Percentiles rank a stretch among this genome's conserved stretches.
Conservation (phyloP, 352 stramenopile species). For the Phytophthora colocasiae region DNA sequence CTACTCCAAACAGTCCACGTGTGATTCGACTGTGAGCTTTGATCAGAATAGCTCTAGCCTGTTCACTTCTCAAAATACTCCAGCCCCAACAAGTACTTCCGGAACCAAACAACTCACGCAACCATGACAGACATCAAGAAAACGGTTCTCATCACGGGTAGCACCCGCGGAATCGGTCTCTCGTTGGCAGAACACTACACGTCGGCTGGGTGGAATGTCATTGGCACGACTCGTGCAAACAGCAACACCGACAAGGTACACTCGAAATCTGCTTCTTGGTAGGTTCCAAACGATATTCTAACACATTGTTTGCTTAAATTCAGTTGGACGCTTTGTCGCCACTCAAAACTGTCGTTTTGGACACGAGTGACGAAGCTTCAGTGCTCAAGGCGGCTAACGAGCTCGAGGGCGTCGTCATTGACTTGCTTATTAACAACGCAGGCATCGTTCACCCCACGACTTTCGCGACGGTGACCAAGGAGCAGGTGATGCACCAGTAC, state of each 20-base stretch:
- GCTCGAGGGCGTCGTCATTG: conserved; percentile 8
- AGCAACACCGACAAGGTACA: conserved; percentile 14
- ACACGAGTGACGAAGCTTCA: conserved; percentile 2
- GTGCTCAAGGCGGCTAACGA: conserved; percentile 12
- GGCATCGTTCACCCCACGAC: conserved; percentile 1
- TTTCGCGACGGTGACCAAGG: conserved; percentile 8
- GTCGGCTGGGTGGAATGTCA: conserved; percentile 12
- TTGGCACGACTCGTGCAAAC: conserved; percentile 14
- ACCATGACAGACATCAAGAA: conserved; percentile 7
- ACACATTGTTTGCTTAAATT: too few relatives aligned
- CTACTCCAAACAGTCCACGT: too few relatives aligned
- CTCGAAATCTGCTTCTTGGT: background rate
- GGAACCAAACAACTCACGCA: too few relatives aligned
- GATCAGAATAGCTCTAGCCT: too few relatives aligned
- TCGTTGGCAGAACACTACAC: conserved; percentile 7
- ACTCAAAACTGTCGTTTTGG: conserved; percentile 10
- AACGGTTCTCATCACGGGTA: conserved; percentile 11
- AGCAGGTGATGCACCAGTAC: conserved; percentile 3
- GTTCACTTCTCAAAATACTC: too few relatives aligned
- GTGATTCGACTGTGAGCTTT: too few relatives aligned
- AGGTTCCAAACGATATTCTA: background rate
- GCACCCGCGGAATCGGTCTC: conserved; percentile 11
- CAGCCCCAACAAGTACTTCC: too few relatives aligned
- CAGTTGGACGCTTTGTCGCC: conserved; percentile 4
- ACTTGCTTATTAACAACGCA: conserved; percentile 20